Conservation (phyloP, 129 eudicot species). For the Artemisia annua region DNA sequence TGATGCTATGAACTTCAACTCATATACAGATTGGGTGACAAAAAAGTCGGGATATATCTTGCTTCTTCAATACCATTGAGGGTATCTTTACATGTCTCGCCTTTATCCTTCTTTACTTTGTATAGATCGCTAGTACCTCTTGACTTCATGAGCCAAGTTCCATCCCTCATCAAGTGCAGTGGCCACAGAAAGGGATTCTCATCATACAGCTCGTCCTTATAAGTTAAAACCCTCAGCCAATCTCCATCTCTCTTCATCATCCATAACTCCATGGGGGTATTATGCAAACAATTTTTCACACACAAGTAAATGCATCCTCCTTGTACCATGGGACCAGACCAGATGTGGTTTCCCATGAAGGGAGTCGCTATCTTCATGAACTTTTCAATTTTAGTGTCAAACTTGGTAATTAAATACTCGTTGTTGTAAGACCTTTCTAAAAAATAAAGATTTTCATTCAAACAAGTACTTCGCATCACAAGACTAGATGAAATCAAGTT, state of each 20-base stretch:
- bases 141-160: neutral
- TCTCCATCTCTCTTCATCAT: neutral
- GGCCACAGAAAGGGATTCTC: neutral
- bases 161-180: slow-evolving; percentile 3
- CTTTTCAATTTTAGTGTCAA: neutral
- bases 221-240: neutral
- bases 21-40: slow-evolving; percentile 12
- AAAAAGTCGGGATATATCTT: neutral
- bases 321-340: neutral
- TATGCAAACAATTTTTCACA: neutral
- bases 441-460: neutral
- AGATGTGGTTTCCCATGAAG: neutral
- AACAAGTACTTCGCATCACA: neutral
- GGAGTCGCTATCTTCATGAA: neutral
- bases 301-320: neutral
- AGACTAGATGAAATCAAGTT: too few relatives aligned
- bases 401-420: neutral
- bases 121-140: neutral
- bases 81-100: too few relatives aligned
- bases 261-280: neutral
- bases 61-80: too few relatives aligned
- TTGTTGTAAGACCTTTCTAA: too few relatives aligned
- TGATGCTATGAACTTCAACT: neutral
- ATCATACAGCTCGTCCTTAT: neutral
- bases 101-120: neutral